Percentiles rank a stretch among this genome's conserved stretches.
Evolutionary conservation across 352 stramenopile species (phyloP).

Genomic region (Labyrinthula sp.): DNA sequence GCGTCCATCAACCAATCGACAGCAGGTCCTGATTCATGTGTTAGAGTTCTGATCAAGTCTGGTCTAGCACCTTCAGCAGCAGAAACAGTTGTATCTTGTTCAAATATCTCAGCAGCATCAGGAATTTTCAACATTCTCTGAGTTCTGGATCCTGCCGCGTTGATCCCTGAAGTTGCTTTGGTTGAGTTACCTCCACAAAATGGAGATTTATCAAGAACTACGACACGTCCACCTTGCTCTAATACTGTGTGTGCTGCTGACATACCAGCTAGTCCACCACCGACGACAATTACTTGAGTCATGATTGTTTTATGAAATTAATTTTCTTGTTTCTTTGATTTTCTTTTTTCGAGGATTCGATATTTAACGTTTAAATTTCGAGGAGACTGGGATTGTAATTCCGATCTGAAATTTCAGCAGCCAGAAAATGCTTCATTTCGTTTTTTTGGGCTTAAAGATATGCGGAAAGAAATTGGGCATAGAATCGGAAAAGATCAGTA

Average conservation of each 20-base stretch:
- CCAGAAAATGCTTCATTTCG: too few species aligned
- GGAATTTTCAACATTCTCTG: constrained; percentile 11
- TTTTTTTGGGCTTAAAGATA: too few species aligned
- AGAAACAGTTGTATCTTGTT: constrained; percentile 25
- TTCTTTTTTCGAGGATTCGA: too few species aligned
- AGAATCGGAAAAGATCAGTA: too few species aligned
- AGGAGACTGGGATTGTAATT: too few species aligned
- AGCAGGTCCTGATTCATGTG: constrained; percentile 21
- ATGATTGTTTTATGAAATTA: constrained; percentile 6
- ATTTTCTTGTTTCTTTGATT: neutral
- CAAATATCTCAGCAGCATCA: constrained; percentile 21
- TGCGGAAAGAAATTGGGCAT: too few species aligned
- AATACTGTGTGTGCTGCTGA: constrained; percentile 25
- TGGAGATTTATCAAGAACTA: constrained; percentile 60
- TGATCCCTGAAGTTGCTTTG: constrained; percentile 66
- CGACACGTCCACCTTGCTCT: constrained; percentile 34
- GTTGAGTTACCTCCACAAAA: constrained; percentile 64
- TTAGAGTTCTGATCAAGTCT: constrained; percentile 20
- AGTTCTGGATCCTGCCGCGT: constrained; percentile 40
- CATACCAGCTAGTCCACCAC: constrained; percentile 22
- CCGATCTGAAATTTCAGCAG: too few species aligned
- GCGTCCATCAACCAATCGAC: constrained; percentile 26
- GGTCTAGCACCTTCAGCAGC: constrained; percentile 12
- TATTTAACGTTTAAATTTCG: too few species aligned
- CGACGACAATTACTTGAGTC: constrained; percentile 24